phyloP scores from a whole-genome alignment of 129 eudicot genomes.

The Lactuca sativa region DNA sequence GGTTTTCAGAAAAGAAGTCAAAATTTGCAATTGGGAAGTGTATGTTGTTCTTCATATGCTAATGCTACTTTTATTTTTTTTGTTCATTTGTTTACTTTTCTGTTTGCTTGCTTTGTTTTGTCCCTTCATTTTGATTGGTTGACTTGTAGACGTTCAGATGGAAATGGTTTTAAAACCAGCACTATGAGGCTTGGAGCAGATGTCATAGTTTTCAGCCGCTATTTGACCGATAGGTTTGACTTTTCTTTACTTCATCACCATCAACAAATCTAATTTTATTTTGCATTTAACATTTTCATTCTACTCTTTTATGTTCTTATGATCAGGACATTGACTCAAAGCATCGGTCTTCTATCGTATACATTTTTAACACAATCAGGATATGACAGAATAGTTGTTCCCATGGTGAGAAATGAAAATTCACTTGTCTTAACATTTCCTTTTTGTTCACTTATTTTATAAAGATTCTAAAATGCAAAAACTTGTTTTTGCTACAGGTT shows the following conservation, averaged over 20 bases:
- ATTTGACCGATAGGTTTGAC: constrained; percentile 38
- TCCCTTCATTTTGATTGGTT: constrained; percentile 40
- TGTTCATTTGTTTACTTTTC: neutral
- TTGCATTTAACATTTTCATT: neutral
- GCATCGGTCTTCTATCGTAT: constrained; percentile 81
- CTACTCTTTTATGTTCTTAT: neutral
- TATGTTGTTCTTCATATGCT: constrained; percentile 36
- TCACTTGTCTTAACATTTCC: neutral
- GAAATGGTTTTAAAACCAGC: constrained; percentile 77
- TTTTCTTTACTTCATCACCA: constrained; percentile 5
- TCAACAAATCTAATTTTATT: neutral
- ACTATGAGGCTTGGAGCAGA: constrained; percentile 82
- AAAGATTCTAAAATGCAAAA: neutral
- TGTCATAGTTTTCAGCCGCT: constrained; percentile 64
- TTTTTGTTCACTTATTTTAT: neutral
- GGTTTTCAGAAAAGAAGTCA: constrained; percentile 66
- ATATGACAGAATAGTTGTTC: constrained; percentile 71
- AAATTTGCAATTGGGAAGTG: constrained; percentile 67
- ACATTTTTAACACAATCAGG: constrained; percentile 62
- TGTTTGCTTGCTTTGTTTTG: constrained; percentile 12
- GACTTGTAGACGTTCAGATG: constrained; percentile 65
- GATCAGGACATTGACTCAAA: constrained; percentile 51
- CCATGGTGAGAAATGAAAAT: constrained; percentile 57
- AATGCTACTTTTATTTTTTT: neutral
- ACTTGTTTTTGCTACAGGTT: constrained; percentile 35